Evolutionary conservation across 306 rosid species (phyloP).

Genomic region (Quercus bicolor): DNA sequence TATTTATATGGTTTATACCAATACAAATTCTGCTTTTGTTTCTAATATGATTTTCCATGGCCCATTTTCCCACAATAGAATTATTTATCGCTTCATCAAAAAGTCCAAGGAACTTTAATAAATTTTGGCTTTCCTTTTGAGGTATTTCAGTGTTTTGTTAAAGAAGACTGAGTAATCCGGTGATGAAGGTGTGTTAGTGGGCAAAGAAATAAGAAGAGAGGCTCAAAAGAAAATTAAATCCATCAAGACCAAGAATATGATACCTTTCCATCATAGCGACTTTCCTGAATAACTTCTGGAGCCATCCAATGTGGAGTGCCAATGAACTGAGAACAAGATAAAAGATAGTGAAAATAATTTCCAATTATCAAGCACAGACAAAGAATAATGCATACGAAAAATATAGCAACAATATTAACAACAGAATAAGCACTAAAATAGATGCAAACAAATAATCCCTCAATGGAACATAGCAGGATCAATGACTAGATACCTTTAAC

Average conservation of each 20-base stretch:
- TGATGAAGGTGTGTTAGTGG: conserved; percentile 10
- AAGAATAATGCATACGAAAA: background rate
- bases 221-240: conserved; percentile 14
- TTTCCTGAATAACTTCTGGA: conserved; percentile 98
- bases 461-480: background rate
- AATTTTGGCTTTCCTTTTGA: background rate
- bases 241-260: too few relatives aligned
- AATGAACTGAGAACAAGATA: conserved; percentile 66
- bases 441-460: background rate
- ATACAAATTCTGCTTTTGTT: too few relatives aligned
- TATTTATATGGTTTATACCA: too few relatives aligned
- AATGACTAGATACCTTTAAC: background rate
- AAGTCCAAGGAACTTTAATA: background rate
- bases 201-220: conserved; percentile 13
- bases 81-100: too few relatives aligned
- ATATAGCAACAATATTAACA: background rate
- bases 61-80: too few relatives aligned
- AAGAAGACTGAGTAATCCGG: background rate
- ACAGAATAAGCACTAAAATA: background rate
- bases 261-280: conserved; percentile 97
- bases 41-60: too few relatives aligned
- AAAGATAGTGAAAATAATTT: conserved; percentile 26
- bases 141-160: background rate
- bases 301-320: conserved; percentile 99
- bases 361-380: background rate